Base-by-base conservation (phyloP, 169 alveolate species). In the Miamiensis avidus region DNA sequence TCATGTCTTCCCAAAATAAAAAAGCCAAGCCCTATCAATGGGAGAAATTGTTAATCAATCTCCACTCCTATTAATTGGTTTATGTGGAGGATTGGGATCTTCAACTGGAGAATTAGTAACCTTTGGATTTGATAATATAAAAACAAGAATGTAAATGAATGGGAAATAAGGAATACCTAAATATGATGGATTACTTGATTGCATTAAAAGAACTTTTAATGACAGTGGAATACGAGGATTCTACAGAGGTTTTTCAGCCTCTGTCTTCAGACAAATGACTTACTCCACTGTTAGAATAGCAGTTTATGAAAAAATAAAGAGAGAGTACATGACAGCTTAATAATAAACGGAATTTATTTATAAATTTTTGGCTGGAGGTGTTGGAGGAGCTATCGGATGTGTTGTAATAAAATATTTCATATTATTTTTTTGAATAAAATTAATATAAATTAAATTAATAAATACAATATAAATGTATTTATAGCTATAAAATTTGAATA, bases 341-440 rank as follows among this genome's bases (percentile, higher is more conserved):
- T 76, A 65, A 34, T 81, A 72, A 30, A 33, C 65, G 28, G 6
- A 64, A 0, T 84, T 31, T 29, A 29, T 73, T 31, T 49, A 74
- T 16, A 84, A 84, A 69, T 75, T 84, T 27, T 72, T 78, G 0
- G 65, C 78, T 28, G 79, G 84, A 30, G 81, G 81, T 28, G 29
- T 69, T 77, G 89, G 85, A 25, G 81, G 83, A 29, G 89, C 85
- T 33, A 34, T 84, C n/a, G 89, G 84, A 0, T 72, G 81, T 30
- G 34, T 84, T 0, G 69, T 49, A 49, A 11, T 11, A 11, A 49
- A 11, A 49, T 49, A 49, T 49, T 11, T 49, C 20, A 11, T 11
- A 49, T 49, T 49, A 49, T 49, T 49, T 11, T 49, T 49, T n/a
- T n/a, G n/a, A n/a, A n/a, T n/a, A n/a, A n/a, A n/a, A n/a, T n/a